Evolutionary conservation across 805 yeast species (phyloP).

Genomic region (Kregervanrija fluxuum): DNA sequence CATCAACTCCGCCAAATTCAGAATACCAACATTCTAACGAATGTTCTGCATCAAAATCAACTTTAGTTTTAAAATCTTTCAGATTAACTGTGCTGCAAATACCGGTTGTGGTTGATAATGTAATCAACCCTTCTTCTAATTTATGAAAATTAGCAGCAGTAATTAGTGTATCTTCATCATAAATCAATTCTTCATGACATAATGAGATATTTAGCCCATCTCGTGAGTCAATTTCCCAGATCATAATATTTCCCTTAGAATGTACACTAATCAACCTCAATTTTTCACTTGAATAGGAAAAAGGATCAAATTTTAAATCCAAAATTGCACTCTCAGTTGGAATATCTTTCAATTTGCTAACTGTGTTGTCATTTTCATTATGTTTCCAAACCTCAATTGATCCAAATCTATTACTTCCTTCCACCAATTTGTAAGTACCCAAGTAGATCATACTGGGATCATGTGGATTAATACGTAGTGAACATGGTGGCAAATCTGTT

Average conservation of each 20-base stretch:
- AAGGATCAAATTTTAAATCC: slow-evolving; percentile 65
- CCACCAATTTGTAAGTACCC: slow-evolving; percentile 77
- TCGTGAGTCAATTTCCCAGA: slow-evolving; percentile 45
- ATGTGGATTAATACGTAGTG: slow-evolving; percentile 51
- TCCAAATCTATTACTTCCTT: slow-evolving; percentile 58
- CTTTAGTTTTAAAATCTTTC: no score
- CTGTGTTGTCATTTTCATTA: slow-evolving; percentile 8
- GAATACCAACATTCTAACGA: slow-evolving; percentile 87
- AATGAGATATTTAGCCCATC: slow-evolving; percentile 15
- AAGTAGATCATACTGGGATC: slow-evolving; percentile 44
- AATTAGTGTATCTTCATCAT: slow-evolving; percentile 41
- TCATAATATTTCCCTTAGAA: slow-evolving; percentile 65
- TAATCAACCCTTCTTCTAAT: slow-evolving; percentile 26
- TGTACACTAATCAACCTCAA: slow-evolving; percentile 55
- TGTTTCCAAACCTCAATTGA: slow-evolving; percentile 36
- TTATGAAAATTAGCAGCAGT: slow-evolving; percentile 62
- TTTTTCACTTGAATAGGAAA: slow-evolving; percentile 27
- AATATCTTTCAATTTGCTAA: slow-evolving; percentile 11
- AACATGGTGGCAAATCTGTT: slow-evolving; percentile 77
- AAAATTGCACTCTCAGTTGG: slow-evolving; percentile 58
- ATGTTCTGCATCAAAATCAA: slow-evolving; percentile 38
- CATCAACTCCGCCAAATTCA: slow-evolving; percentile 52
- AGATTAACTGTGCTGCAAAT: slow-evolving; percentile 36
- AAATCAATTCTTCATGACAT: slow-evolving; percentile 34
- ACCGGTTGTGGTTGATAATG: slow-evolving; percentile 68